These are phyloP conservation scores for Cystofilobasidium capitatum DNA, from an alignment of 768 basidiomycete genomes.

Conservation along the genomic window DNA sequence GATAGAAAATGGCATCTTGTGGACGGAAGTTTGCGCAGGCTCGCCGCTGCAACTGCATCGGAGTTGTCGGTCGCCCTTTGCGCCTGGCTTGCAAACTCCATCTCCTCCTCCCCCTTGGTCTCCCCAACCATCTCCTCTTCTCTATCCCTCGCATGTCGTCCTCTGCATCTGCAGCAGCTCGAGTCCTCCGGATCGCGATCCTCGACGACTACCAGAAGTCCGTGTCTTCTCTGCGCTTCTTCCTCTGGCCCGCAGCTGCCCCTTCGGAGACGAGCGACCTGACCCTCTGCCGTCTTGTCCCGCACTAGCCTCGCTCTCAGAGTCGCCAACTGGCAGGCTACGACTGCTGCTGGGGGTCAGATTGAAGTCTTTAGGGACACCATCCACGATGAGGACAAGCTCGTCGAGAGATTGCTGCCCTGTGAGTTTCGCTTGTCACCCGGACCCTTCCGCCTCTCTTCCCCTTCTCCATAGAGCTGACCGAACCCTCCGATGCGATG, in stretches of 20 bases:
- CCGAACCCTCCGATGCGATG: not conserved
- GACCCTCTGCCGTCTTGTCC: not conserved
- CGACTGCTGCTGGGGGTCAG: slow-evolving; percentile 35
- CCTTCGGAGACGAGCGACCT: not conserved
- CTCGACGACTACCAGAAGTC: slow-evolving; percentile 13
- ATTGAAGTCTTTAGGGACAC: slow-evolving; percentile 45
- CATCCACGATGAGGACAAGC: slow-evolving; percentile 47
- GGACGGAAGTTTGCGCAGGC: too few species aligned
- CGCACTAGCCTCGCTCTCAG: not conserved
- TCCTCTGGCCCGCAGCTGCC: too few species aligned
- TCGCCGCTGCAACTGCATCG: too few species aligned
- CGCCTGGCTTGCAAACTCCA: too few species aligned
- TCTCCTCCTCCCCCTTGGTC: too few species aligned
- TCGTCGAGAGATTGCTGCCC: slow-evolving; percentile 47
- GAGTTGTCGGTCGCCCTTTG: too few species aligned
- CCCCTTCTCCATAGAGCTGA: not conserved
- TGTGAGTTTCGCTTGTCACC: slow-evolving; percentile 34
- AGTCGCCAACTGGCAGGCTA: slow-evolving; percentile 46
- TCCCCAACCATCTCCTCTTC: not conserved
- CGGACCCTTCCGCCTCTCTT: not conserved
- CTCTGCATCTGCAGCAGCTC: not conserved
- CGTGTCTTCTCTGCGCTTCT: not conserved
- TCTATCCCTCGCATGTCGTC: not conserved
- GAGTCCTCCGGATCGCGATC: not conserved
- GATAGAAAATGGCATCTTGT: too few species aligned